These are phyloP conservation scores for Plasmodium adleri DNA, from an alignment of 169 alveolate genomes.

Conservation along the genomic window DNA sequence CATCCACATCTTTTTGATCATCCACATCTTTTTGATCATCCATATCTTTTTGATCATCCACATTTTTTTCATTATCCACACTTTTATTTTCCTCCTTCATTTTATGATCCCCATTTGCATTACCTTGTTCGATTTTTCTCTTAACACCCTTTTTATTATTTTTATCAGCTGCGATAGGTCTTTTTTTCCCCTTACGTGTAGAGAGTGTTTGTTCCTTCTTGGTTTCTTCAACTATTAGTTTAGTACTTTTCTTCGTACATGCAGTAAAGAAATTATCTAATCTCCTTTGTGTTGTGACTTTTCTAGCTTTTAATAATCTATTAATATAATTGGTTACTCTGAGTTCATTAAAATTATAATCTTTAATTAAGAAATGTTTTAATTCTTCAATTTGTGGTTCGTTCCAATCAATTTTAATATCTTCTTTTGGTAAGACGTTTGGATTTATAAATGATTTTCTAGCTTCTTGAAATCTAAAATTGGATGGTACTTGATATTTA, in stretches of 20 bases:
- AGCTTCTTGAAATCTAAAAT: constrained; percentile 83
- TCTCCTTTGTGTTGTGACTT: constrained; percentile 80
- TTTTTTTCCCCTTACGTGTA: constrained; percentile 41
- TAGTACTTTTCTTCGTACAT: constrained; percentile 70
- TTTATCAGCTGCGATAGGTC: neutral
- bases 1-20: neutral
- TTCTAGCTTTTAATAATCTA: constrained; percentile 78
- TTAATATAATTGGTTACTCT: constrained; percentile 85
- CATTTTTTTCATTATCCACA: constrained; percentile 18
- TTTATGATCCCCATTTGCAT: constrained; percentile 18
- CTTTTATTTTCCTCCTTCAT: constrained; percentile 20
- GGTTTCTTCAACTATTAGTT: constrained; percentile 51
- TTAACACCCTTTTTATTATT: neutral
- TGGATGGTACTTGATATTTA: constrained; percentile 75
- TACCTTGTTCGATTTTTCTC: neutral
- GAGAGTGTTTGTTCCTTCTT: constrained; percentile 32
- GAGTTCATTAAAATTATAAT: constrained; percentile 85
- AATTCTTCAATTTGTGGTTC: constrained; percentile 86
- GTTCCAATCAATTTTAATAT: constrained; percentile 80
- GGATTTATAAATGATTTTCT: constrained; percentile 86
- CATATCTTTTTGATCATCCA: neutral
- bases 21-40: neutral
- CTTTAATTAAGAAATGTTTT: constrained; percentile 85
- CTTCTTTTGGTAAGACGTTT: constrained; percentile 77
- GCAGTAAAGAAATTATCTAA: constrained; percentile 69